Evolutionary conservation across 345 rosid species (phyloP), one percentile per base, ranked within the genome.

Genomic region (Aquilaria malaccensis): DNA sequence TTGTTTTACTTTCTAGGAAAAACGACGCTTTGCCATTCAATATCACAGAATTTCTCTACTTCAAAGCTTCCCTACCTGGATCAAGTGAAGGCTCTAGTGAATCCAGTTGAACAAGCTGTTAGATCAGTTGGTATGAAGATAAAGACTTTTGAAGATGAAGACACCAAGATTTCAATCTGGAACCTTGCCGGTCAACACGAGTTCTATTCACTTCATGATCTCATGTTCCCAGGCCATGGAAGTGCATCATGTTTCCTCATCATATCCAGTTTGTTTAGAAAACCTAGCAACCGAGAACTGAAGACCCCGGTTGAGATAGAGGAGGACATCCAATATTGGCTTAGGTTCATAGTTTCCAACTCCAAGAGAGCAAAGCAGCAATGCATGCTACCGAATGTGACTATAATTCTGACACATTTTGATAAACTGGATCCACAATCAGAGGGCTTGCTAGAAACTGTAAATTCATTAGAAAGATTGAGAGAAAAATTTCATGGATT

Each of bases 251-350:
- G 76, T 76, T 93, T 93, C 84, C 69, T 93, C 45, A 81, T 93
- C 76, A 62, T 86, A 70, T 61, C 85, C 52, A 93, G 97, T 74
- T 80, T 93, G 80, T 93, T 81, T 79, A 78, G 79, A 76, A 85
- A 82, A 72, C 97, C 93, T 3, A 81, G 54, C 90, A 87, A 87
- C 62, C 82, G 81, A 68, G 98, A 89, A 55, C 90, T 81, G 2
- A 89, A 93, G 74, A 72, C 87, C 22, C 77, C 97, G 2, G 74
- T 50, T 56, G 96, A 93, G 73, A 73, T 87, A 22, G 98, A 89
- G 67, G 95, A 83, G 59, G 98, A 93, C 79, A 82, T 93, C 61
- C 87, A 77, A 43, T 89, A 89, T 68, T 93, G 98, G 98, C 92
- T 93, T 58, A 84, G 94, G 53, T 93, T 81, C 77, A 73, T 93